These are phyloP conservation scores for Rubia yunnanensis DNA, from an alignment of 257 asterid species.

Conservation along the genomic window DNA sequence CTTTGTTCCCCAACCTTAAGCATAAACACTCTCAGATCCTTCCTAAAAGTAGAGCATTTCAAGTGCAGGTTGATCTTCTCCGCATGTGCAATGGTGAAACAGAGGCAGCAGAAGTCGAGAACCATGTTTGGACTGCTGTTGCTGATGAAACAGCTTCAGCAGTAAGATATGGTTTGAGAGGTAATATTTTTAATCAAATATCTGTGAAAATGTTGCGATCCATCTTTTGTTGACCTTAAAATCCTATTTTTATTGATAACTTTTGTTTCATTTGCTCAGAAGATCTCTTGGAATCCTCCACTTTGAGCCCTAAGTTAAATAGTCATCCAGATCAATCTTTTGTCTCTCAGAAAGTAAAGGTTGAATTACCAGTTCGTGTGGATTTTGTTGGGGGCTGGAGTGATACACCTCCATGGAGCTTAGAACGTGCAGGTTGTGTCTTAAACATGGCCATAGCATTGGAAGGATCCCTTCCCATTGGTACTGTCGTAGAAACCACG, in stretches of 20 bases:
- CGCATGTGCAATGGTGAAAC: conserved; percentile 53
- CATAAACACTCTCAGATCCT: conserved; percentile 72
- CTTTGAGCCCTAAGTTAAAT: conserved; percentile 23
- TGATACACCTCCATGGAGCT: conserved; percentile 98
- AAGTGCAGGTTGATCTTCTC: conserved; percentile 80
- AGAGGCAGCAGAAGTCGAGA: conserved; percentile 58
- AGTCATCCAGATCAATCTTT: conserved; percentile 33
- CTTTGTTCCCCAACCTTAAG: conserved; percentile 43
- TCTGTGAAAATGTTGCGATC: not conserved
- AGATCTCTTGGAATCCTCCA: conserved; percentile 30
- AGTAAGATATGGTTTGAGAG: conserved; percentile 78
- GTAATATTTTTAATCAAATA: conserved; percentile 21
- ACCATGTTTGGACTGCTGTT: conserved; percentile 74
- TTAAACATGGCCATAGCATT: conserved; percentile 86
- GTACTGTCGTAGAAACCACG: conserved; percentile 62
- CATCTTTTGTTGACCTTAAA: not conserved
- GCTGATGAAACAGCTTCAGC: conserved; percentile 93
- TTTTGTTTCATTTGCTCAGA: conserved; percentile 24
- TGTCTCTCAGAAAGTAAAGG: conserved; percentile 52
- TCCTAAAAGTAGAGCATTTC: conserved; percentile 88
- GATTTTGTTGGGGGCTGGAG: conserved; percentile 99
- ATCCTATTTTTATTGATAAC: not conserved
- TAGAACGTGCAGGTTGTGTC: conserved; percentile 92
- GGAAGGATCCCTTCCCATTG: conserved; percentile 72
- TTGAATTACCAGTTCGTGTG: conserved; percentile 90